Evolutionary conservation across 2,329 filamentous ascomycete species (phyloP), one percentile per base, ranked within the genome.

Genomic region (Zymoseptoria ardabiliae): DNA sequence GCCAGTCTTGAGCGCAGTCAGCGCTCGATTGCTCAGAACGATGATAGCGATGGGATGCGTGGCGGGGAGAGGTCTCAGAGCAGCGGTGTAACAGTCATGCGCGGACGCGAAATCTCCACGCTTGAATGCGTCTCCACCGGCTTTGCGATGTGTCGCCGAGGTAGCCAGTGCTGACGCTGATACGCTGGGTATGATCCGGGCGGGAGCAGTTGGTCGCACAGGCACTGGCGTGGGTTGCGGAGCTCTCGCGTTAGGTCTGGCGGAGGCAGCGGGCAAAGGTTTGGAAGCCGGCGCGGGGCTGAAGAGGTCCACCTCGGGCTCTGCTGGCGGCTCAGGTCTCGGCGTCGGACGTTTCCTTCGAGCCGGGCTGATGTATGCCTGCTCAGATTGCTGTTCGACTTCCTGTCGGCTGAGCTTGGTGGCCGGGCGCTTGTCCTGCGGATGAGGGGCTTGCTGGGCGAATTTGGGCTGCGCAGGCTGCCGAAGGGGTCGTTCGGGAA

Each of bases 61-160:
- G 13, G 83, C 75, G 1, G 94, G 94, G 30, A 99, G 79, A 45
- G 85, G 83, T 1, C 82, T 78, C 2, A 99, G 78, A 1, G 94
- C 91, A 28, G 84, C 82, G 0, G 89, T 85, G 73, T 97, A 99
- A 0, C 88, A 87, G 20, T 85, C 81, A 69, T 97, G 91, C 0
- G 94, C 94, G 9, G 89, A 83, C 19, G 90, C 88, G 73, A 91
- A 99, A 73, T 99, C 94, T 35, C 94, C 94, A 41, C 90, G 85
- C 75, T 97, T 97, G 77, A 96, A 97, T 65, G 95, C 89, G 56
- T 89, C 87, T 9, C 91, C 90, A 19, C 93, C 94, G 63, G 87
- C 86, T 53, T 87, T 81, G 13, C 94, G 88, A 68, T 94, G 85
- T 53, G 84, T 82, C n/a, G 88, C 87, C 9, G 91, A 96, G 3